Evolutionary conservation across 2,329 filamentous ascomycete genomes (phyloP), one percentile per base, ranked within the genome.

Genomic region (Colletotrichum destructivum): DNA sequence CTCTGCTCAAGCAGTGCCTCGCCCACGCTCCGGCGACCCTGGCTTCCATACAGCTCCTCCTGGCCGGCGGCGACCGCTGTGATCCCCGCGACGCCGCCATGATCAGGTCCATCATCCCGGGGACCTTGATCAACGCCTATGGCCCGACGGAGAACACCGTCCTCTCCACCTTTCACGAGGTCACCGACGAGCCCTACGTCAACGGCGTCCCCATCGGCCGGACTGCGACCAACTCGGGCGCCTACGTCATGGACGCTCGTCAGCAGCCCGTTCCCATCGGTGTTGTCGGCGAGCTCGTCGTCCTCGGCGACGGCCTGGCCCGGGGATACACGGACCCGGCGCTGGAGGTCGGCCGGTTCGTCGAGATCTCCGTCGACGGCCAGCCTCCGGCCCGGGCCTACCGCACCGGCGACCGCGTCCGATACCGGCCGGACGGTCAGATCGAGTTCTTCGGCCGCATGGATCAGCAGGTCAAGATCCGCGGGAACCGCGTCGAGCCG

Each of bases 401-500:
- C 47, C 69, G 75, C 1, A 81, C 79, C 0, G 79, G 79, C 1
- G 79, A 62, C 18, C 60, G 60, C 3, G 60, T n/a, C 2, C 26
- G 60, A 7, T 23, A 23, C 44, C 44, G 60, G 4, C 44, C 60
- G 78, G 77, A 79, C 59, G 75, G 75, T 0, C 26, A 62, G 6
- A 52, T 62, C 26, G 60, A 62, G 11, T 62, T 52, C 46, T 62
- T 62, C 2, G 60, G 60, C 13, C 60, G 60, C 12, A 62, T 62
- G 26, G 60, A 62, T 18, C 18, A 62, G 18, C 60, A 62, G 26
- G 5, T 62, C 60, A 62, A 62, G 60, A 51, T 62, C 18, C 60
- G 60, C 13, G 60, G 60, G 4, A 44, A 62, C 35, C 60, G 60
- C 18, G 21, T 62, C 15, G 60, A 62, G 60, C 60, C 60, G 11